Base-by-base conservation (phyloP, 805 yeast species). In the Phaffomyces thermotolerans region DNA sequence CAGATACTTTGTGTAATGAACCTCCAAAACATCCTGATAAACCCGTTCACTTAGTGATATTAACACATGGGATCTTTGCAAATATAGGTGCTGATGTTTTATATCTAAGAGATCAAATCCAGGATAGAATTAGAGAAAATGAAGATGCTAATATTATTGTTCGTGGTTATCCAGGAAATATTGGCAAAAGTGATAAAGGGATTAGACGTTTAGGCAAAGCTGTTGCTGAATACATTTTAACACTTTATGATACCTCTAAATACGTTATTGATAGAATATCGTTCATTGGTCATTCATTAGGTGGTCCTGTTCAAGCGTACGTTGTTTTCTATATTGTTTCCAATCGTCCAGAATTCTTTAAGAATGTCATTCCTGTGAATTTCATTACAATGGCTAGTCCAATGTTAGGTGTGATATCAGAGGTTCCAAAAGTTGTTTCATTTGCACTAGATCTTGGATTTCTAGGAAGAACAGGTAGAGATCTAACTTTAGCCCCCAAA, bases 21-120 rank as follows among this genome's bases (percentile, higher is more conserved):
- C 93, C 95, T 0, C 73, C 78, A 1, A 71, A 67, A 2, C 51
- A 65, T 10, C 65, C 71, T 0, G 54, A 66, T 6, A 61, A 64
- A 45, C 93, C 95, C 0, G 75, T 81, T 13, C 99, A 93, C 67
- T 66, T 93, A 44, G 93, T 91, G 3, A 70, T 93, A 4, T 52
- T 90, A 12, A 88, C 96, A 0, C 99, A 93, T 61, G 99, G 99
- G 0, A 72, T 93, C 23, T 95, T 88, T 56, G 86, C 97, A 2
- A 93, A 90, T 56, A 75, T 81, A 5, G 81, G 93, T 2, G 88
- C 95, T 10, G 99, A 93, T 62, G 78, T 93, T 95, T 71, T 86
- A 17, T 90, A 82, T 54, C 56, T 91, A 44, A 89, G 89, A 52
- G 98, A 93, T 55, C 73, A 73, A 53, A 76, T 93, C 14, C 93